Base-by-base conservation (phyloP, 2,329 filamentous ascomycete genomes). In the Thielaviopsis cerberus region DNA sequence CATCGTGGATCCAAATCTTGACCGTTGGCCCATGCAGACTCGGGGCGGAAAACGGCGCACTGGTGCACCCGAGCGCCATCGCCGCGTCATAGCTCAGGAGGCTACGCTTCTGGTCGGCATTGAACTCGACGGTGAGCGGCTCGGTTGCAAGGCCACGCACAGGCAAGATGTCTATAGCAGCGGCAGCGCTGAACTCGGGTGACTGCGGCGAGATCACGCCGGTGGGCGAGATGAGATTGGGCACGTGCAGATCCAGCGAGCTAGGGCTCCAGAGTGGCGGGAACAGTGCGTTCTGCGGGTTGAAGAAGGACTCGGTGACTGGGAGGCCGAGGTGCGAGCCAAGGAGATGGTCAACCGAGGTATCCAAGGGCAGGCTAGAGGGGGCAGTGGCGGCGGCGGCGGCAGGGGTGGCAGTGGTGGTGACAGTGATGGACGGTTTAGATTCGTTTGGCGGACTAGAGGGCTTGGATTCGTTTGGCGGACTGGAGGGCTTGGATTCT, bases 1-100 rank as follows among this genome's bases (percentile, higher is more conserved):
- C 51, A 7, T 54, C 34, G 25, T 54, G 37, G 13, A 58, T 45
- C 51, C 51, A 54, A 11, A 58, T 54, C 51, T 58, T 58, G 30
- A 58, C 57, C 10, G 52, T 58, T 1, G 57, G 57, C 6, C 57
- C 57, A 51, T 58, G 57, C 24, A 58, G 52, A 15, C 30, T 54
- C 22, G 54, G 54, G 13, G 53, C 53, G n/a, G 57, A 25, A 23
- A 58, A 58, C 5, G 57, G 57, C 24, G 30, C 24, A n/a, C 30
- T 52, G 4, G 53, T 26, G 52, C 51, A 52, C n/a, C 45, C 45
- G 22, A 58, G 26, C 15, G 53, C 51, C 22, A 54, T 17, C 13
- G 57, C 57, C 10, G 57, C 57, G 6, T 58, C 57, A 17, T 45
- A 53, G 53, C 51, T 54, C 34, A 58, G 52, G 7, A 58, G 52